Percentiles rank a stretch among this genome's conserved stretches.
Evolutionary conservation across 768 basidiomycete genomes (phyloP).

Genomic region (Leucocoprinus birnbaumii): DNA sequence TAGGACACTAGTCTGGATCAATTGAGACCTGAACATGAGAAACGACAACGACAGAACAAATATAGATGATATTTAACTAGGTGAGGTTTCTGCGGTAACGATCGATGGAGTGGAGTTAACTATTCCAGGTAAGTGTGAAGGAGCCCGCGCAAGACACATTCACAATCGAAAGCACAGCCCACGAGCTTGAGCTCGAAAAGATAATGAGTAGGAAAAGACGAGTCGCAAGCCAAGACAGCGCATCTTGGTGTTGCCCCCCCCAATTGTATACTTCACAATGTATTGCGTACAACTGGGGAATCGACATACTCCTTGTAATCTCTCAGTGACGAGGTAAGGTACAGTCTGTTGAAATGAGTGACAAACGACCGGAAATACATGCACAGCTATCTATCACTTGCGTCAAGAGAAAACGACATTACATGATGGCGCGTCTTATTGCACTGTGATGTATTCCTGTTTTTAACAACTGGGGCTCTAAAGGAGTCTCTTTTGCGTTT

Average conservation of each 20-base stretch:
- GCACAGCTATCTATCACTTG: not conserved
- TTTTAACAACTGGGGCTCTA: not conserved
- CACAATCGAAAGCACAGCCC: too few species aligned
- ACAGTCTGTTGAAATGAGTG: not conserved
- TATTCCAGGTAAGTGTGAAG: not conserved
- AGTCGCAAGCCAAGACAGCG: too few species aligned
- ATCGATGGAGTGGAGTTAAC: slow-evolving; percentile 7
- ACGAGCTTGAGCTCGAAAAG: too few species aligned
- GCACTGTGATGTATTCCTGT: not conserved
- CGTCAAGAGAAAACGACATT: not conserved
- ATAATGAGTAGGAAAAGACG: too few species aligned
- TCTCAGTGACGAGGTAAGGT: not conserved
- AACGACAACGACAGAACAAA: not conserved
- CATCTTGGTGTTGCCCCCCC: too few species aligned
- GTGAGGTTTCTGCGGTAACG: not conserved
- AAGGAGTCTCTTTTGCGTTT: not conserved
- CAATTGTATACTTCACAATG: too few species aligned
- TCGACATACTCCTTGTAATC: not conserved
- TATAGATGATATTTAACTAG: not conserved
- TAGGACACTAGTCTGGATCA: not conserved
- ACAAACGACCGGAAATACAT: not conserved
- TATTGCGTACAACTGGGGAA: too few species aligned
- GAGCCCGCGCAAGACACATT: not conserved
- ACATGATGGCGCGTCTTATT: too few species aligned
- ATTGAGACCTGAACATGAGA: slow-evolving; percentile 7